These are phyloP conservation scores for Xanthoceras sorbifolium DNA, from an alignment of 345 rosid genomes.

Conservation along the genomic window DNA sequence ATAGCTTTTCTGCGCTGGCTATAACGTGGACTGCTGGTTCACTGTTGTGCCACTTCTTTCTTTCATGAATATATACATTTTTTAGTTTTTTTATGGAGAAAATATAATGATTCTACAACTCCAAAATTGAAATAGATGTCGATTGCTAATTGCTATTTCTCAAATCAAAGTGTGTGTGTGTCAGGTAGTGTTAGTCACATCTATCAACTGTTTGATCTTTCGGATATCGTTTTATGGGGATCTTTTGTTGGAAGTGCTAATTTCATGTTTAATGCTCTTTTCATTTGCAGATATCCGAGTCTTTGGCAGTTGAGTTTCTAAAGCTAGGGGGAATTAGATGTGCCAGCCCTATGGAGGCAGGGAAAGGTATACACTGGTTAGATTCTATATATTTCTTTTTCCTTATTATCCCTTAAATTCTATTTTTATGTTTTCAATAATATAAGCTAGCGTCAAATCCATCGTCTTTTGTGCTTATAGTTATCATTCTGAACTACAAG, in stretches of 20 bases:
- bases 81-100: too few species aligned
- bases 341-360: slow-evolving; percentile 54
- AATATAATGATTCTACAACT: slow-evolving; percentile 5
- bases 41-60: too few species aligned
- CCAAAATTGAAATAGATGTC: not conserved
- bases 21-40: too few species aligned
- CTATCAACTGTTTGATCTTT: not conserved
- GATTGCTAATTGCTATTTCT: slow-evolving; percentile 6
- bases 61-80: too few species aligned
- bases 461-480: not conserved
- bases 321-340: slow-evolving; percentile 60
- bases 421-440: not conserved
- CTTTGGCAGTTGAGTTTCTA: slow-evolving; percentile 53
- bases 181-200: not conserved
- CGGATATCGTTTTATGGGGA: not conserved
- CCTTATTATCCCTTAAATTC: not conserved
- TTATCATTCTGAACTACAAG: not conserved
- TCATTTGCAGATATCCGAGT: slow-evolving; percentile 43
- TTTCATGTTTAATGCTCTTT: not conserved
- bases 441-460: not conserved
- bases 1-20: too few species aligned
- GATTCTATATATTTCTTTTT: too few species aligned
- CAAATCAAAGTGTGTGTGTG: not conserved
- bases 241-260: not conserved
- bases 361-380: slow-evolving; percentile 49